Percentiles rank a stretch among this genome's conserved stretches.
Evolutionary conservation across 2,329 filamentous ascomycete species (phyloP).

Genomic region (Penicillium sp.): DNA sequence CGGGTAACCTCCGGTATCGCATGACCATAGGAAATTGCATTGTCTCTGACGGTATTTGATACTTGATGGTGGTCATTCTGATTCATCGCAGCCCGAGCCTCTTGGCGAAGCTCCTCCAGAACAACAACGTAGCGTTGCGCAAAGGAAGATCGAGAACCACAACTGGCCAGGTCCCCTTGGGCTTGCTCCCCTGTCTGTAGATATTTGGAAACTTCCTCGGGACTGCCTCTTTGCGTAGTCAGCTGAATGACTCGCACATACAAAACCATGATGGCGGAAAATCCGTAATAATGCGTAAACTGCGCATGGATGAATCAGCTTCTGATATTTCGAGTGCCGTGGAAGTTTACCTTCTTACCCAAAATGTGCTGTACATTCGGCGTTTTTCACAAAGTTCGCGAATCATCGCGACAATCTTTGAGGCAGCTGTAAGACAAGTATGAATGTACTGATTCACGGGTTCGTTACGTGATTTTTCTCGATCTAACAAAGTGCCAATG

Average conservation of each 20-base stretch:
- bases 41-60: constrained; percentile 1
- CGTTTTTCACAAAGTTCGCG: constrained; percentile 34
- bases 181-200: constrained; percentile 39
- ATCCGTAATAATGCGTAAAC: constrained; percentile 42
- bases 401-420: constrained; percentile 37
- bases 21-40: background rate
- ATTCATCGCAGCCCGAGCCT: constrained; percentile 14
- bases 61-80: background rate
- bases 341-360: constrained; percentile 33
- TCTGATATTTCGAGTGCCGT: constrained; percentile 12
- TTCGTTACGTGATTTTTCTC: constrained; percentile 18
- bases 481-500: constrained; percentile 12
- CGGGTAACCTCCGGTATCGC: background rate
- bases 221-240: constrained; percentile 21
- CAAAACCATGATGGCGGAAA: constrained; percentile 43
- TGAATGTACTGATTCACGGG: constrained; percentile 21
- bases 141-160: constrained; percentile 38
- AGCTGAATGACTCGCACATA: constrained; percentile 45
- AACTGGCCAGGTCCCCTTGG: constrained; percentile 37
- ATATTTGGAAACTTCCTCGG: constrained; percentile 16
- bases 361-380: constrained; percentile 40
- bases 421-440: constrained; percentile 39
- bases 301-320: background rate
- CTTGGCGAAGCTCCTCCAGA: constrained; percentile 33
- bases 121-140: constrained; percentile 41